Base-by-base conservation (phyloP, 441 rosid genomes). In the Daphne laureola region DNA sequence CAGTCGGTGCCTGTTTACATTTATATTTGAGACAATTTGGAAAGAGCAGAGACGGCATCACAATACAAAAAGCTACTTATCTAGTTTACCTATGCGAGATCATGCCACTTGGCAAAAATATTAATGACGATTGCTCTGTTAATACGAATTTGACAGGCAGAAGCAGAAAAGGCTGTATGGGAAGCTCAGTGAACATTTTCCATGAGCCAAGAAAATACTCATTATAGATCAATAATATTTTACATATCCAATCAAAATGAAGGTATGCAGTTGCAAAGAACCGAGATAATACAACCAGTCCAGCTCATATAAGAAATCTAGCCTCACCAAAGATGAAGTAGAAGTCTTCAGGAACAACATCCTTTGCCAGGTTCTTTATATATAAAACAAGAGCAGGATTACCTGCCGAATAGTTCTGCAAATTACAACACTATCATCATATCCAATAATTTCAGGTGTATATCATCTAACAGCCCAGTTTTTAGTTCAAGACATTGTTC, bases 361-460 rank as follows among this genome's bases (percentile, higher is more conserved):
- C 95, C 72, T 93, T 90, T 54, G 87, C 86, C 74, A 93, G 76
- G 74, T 93, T 93, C 87, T 93, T 89, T 70, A 93, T 71, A 71
- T 93, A 93, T 67, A 90, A 62, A 25, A 93, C 87, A 53, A 82
- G 54, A 46, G 93, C 77, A 17, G 96, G 98, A 76, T 72, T 79
- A 59, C 97, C 97, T 61, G 88, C 82, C 31, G 84, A 62, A 64
- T 93, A 93, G 61, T 82, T 93, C 98, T 93, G 96, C 86, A 70
- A 17, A 56, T 67, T 36, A 52, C 61, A 74, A 47, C 13, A 58
- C 14, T 26, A 27, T 43, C 17, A 16, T 25, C 3, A 49, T n/a
- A 46, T 57, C 16, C 43, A 21, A 55, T 54, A 16, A 23, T 52
- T 40, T 46, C 14, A 21, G 45, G 51, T 14, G 49, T 25, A 41